Percentiles rank a stretch among this genome's conserved stretches.
These are phyloP conservation scores for Entoloma clypeatum DNA, from an alignment of 1,284 basidiomycete genomes.

Conservation along the genomic window DNA sequence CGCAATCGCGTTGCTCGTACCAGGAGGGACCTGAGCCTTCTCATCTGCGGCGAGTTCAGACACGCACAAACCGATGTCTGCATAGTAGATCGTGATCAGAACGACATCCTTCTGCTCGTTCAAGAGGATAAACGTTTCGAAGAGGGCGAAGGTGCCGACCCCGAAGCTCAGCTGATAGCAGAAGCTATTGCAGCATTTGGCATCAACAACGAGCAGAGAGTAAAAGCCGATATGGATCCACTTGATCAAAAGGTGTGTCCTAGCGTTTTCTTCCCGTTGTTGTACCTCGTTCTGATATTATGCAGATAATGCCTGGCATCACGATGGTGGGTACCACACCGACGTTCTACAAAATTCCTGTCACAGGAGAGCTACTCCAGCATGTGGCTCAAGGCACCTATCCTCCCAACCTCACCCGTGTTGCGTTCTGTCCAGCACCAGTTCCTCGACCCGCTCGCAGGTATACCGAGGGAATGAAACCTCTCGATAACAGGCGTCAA, in stretches of 20 bases:
- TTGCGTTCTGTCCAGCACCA: conserved; percentile 21
- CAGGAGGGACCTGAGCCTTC: background rate
- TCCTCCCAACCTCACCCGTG: conserved; percentile 22
- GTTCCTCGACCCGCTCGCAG: conserved; percentile 23
- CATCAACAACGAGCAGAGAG: conserved; percentile 25
- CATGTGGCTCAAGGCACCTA: conserved; percentile 22
- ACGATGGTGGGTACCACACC: conserved; percentile 13
- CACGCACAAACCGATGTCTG: conserved; percentile 30
- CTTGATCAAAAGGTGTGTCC: conserved; percentile 20
- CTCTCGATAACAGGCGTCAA: conserved; percentile 30
- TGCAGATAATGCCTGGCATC: conserved; percentile 30
- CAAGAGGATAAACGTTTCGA: conserved; percentile 29
- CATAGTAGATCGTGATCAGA: conserved; percentile 24
- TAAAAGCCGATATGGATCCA: conserved; percentile 17
- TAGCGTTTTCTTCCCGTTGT: conserved; percentile 4
- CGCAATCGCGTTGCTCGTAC: background rate
- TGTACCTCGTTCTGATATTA: conserved; percentile 1
- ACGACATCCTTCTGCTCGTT: conserved; percentile 31
- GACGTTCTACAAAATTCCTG: conserved; percentile 13
- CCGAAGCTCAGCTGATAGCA: conserved; percentile 32
- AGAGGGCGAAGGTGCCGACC: conserved; percentile 14
- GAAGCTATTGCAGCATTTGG: conserved; percentile 35
- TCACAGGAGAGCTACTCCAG: conserved; percentile 12
- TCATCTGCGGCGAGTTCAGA: background rate
- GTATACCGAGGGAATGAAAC: conserved; percentile 33